These are phyloP conservation scores for Crucibulum laeve DNA, from an alignment of 768 basidiomycete genomes.

Conservation along the genomic window DNA sequence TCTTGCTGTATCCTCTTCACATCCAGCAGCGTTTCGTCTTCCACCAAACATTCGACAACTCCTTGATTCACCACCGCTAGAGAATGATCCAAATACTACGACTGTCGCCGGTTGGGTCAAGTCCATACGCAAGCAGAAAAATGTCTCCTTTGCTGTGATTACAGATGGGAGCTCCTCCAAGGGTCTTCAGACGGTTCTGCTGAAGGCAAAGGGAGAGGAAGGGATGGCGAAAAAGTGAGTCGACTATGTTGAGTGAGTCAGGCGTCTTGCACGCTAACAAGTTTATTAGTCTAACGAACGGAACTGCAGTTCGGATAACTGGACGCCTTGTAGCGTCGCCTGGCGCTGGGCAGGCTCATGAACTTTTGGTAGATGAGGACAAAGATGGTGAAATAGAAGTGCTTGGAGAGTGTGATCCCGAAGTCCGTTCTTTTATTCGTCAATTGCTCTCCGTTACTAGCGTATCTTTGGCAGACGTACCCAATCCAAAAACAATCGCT, in stretches of 20 bases:
- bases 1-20: constrained; percentile 7
- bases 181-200: constrained; percentile 79
- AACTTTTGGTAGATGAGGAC: constrained; percentile 38
- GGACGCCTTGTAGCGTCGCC: constrained; percentile 41
- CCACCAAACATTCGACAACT: constrained; percentile 27
- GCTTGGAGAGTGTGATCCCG: constrained; percentile 43
- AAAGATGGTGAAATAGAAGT: constrained; percentile 28
- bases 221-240: constrained; percentile 7
- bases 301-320: constrained; percentile 33
- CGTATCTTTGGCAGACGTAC: constrained; percentile 51
- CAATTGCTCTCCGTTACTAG: background rate
- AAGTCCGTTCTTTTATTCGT: constrained; percentile 21
- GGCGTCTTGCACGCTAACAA: constrained; percentile 16
- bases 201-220: constrained; percentile 30
- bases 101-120: constrained; percentile 82
- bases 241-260: constrained; percentile 14
- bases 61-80: constrained; percentile 9
- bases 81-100: constrained; percentile 10
- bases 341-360: constrained; percentile 42
- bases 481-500: constrained; percentile 90
- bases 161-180: constrained; percentile 72
- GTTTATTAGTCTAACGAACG: constrained; percentile 32
- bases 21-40: constrained; percentile 15
- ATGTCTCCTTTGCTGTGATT: constrained; percentile 78
- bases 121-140: constrained; percentile 83